phyloP scores from a whole-genome alignment of 2,329 filamentous ascomycete genomes.

The Aureobasidium melanogenum region DNA sequence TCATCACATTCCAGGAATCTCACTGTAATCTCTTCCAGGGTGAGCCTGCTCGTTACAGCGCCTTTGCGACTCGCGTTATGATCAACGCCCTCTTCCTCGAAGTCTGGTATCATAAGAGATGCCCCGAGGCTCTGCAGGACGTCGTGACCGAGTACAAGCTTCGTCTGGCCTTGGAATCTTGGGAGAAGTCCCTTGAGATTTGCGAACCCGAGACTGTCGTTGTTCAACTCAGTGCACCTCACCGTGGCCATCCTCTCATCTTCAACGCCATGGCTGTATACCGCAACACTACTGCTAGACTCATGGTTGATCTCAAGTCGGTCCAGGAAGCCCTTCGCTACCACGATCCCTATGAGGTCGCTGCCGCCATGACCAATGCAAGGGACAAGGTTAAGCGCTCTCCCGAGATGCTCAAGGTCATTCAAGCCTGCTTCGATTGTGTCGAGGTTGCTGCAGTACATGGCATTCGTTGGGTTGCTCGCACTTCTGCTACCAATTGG shows the following conservation, averaged over 20 bases:
- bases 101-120: constrained; percentile 98
- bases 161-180: constrained; percentile 89
- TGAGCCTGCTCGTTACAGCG: constrained; percentile 82
- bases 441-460: constrained; percentile 92
- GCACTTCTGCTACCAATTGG: constrained; percentile 96
- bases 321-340: constrained; percentile 95
- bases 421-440: constrained; percentile 95
- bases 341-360: constrained; percentile 94
- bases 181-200: constrained; percentile 90
- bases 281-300: constrained; percentile 81
- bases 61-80: constrained; percentile 94
- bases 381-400: constrained; percentile 91
- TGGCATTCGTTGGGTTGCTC: constrained; percentile 95
- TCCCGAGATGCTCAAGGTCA: constrained; percentile 96
- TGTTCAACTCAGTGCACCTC: constrained; percentile 83
- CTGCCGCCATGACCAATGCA: constrained; percentile 89
- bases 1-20: constrained; percentile 83
- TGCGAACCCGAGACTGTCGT: constrained; percentile 86
- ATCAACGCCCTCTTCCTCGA: constrained; percentile 98
- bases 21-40: constrained; percentile 95
- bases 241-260: constrained; percentile 90
- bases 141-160: constrained; percentile 98
- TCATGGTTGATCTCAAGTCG: constrained; percentile 91
- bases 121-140: constrained; percentile 92
- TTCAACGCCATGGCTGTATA: constrained; percentile 98